Evolutionary conservation across 768 basidiomycete species (phyloP), one percentile per base, ranked within the genome.

Genomic region (Serendipita indica): DNA sequence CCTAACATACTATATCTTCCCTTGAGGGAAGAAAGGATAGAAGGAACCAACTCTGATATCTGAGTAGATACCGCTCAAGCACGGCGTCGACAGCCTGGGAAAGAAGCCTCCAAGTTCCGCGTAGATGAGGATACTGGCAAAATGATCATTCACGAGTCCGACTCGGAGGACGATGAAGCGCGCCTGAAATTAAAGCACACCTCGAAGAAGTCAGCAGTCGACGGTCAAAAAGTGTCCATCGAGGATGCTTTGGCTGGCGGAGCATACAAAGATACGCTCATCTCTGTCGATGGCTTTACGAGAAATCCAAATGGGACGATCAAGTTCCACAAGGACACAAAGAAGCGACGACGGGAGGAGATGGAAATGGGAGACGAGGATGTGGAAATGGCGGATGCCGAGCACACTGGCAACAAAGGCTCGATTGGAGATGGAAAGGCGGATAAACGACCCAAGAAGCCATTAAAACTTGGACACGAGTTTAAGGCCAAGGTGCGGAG

Each of bases 311-410:
- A 80, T 62, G 96, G 96, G 3, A 81, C 80, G 58, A 71, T 98
- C 67, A 93, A 90, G 70, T 97, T 98, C 72, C 89, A 96, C 74
- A 97, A 96, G 69, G 85, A 94, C 66, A 97, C 91, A 34, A 98
- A 93, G 71, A 92, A 94, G 70, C 82, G 91, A 60, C 72, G 91
- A 61, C 78, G 86, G 54, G 77, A 76, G 60, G 69, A 67, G 33
- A 70, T 73, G n/a, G 80, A 80, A 16, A 73, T 73, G 3, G 80
- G 76, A 3, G 83, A 67, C 34, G 73, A 70, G n/a, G 69, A 86
- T 61, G 74, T 88, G 57, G 86, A 89, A 62, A 84, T 90, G 72
- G 87, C 74, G 25, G 88, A 90, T 61, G 78, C 69, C 0, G 65
- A 64, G n/a, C 65, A 64, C 2, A 34, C 43, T 32, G 63, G 65